These are phyloP conservation scores for Thielaviopsis musarum DNA, from an alignment of 2,329 filamentous ascomycete genomes.

Conservation along the genomic window DNA sequence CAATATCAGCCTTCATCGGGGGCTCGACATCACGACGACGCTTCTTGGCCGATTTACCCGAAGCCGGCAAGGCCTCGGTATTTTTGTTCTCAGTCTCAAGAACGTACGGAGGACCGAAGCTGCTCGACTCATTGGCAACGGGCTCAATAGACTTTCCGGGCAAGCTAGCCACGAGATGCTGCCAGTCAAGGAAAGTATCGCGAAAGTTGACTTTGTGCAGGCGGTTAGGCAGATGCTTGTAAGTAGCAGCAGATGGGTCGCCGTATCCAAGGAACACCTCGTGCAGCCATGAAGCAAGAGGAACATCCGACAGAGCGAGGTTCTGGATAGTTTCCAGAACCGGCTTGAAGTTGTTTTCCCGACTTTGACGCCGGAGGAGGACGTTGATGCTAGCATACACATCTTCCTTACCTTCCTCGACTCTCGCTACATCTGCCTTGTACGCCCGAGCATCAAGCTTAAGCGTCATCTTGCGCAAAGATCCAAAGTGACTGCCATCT, in stretches of 20 bases:
- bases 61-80: slow-evolving; percentile 27
- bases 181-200: slow-evolving; percentile 91
- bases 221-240: slow-evolving; percentile 64
- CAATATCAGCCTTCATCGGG: slow-evolving; percentile 40
- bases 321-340: slow-evolving; percentile 83
- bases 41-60: slow-evolving; percentile 59
- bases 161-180: slow-evolving; percentile 77
- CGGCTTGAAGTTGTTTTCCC: slow-evolving; percentile 95
- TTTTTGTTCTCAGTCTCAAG: slow-evolving; percentile 46
- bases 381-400: slow-evolving; percentile 77
- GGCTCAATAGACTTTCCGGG: slow-evolving; percentile 79
- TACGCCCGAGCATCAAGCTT: slow-evolving; percentile 68
- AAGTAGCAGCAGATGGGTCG: slow-evolving; percentile 74
- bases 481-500: slow-evolving; percentile 42
- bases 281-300: slow-evolving; percentile 79
- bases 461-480: slow-evolving; percentile 50
- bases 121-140: slow-evolving; percentile 49
- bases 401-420: slow-evolving; percentile 51
- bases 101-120: slow-evolving; percentile 77
- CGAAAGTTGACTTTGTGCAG: slow-evolving; percentile 72
- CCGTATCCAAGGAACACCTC: slow-evolving; percentile 97
- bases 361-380: slow-evolving; percentile 61
- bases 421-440: slow-evolving; percentile 53
- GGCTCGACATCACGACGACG: slow-evolving; percentile 64
- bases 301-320: slow-evolving; percentile 68